Percentiles rank a stretch among this genome's conserved stretches.
Evolutionary conservation across 2,329 filamentous ascomycete genomes (phyloP).

Genomic region (Penicillium sclerotiorum): DNA sequence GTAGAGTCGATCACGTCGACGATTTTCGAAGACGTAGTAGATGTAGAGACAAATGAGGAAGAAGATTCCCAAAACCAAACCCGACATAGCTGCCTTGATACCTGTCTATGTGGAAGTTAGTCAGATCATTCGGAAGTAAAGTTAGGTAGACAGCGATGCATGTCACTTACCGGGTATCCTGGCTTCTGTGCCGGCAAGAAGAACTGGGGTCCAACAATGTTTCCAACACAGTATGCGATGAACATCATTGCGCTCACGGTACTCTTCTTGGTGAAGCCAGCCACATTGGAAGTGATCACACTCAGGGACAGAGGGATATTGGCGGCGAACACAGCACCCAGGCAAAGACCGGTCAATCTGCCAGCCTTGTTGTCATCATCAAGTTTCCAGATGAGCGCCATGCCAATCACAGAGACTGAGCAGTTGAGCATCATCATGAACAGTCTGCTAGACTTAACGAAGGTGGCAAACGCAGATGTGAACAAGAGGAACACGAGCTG

Average conservation of each 20-base stretch:
- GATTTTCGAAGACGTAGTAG: constrained; percentile 37
- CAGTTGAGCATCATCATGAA: constrained; percentile 33
- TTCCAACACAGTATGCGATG: constrained; percentile 43
- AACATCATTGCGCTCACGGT: constrained; percentile 51
- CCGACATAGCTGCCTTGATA: constrained; percentile 36
- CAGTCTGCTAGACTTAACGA: constrained; percentile 31
- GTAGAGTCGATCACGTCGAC: constrained; percentile 30
- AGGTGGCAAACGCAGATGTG: constrained; percentile 31
- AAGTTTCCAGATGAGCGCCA: constrained; percentile 36
- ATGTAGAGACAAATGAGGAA: constrained; percentile 33
- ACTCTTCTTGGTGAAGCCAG: constrained; percentile 41
- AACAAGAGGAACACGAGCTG: constrained; percentile 38
- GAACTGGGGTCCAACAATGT: constrained; percentile 39
- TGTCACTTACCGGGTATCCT: constrained; percentile 29
- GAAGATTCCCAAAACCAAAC: constrained; percentile 31
- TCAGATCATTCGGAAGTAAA: neutral
- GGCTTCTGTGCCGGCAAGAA: constrained; percentile 37
- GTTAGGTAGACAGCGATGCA: neutral
- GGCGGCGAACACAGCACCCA: constrained; percentile 36
- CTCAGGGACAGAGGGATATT: constrained; percentile 41
- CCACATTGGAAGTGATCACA: constrained; percentile 39
- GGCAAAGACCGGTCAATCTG: constrained; percentile 32
- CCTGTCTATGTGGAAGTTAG: constrained; percentile 29
- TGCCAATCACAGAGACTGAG: constrained; percentile 28
- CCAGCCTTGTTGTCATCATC: constrained; percentile 27